Percentiles rank a stretch among this genome's conserved stretches.
Conservation (phyloP, 1,284 basidiomycete species). For the Thecaphora frezii region DNA sequence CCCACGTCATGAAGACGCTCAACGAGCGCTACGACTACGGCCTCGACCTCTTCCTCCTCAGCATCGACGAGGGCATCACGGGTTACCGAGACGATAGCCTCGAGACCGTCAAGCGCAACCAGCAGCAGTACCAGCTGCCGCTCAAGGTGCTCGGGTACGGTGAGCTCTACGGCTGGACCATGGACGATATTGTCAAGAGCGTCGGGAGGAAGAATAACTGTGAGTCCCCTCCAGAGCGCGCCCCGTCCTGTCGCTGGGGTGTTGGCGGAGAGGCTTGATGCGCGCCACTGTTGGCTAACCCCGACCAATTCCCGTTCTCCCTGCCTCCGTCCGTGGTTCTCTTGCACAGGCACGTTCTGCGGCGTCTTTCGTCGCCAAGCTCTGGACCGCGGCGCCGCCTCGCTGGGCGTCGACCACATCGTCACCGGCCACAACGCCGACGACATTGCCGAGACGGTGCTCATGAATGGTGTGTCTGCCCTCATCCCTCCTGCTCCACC, state of each 20-base stretch:
- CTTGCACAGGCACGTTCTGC: constrained; percentile 75
- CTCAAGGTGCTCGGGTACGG: constrained; percentile 94
- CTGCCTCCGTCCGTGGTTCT: background rate
- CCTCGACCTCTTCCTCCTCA: constrained; percentile 85
- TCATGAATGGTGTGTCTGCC: constrained; percentile 88
- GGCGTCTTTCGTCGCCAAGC: constrained; percentile 96
- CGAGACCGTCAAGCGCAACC: constrained; percentile 98
- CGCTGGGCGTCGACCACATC: constrained; percentile 90
- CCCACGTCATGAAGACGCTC: constrained; percentile 91
- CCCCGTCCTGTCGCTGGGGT: too few relatives aligned
- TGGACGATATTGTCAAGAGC: constrained; percentile 92
- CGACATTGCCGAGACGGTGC: constrained; percentile 95
- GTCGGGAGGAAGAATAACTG: constrained; percentile 98
- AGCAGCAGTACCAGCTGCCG: constrained; percentile 89
- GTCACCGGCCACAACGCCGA: constrained; percentile 99
- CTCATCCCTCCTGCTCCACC: too few relatives aligned
- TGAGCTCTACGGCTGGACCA: constrained; percentile 98
- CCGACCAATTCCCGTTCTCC: too few relatives aligned
- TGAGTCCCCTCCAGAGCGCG: constrained; percentile 38
- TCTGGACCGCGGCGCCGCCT: constrained; percentile 86
- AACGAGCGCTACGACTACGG: constrained; percentile 93
- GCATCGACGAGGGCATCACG: constrained; percentile 97
- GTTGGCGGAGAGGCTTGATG: too few relatives aligned
- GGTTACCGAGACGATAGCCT: constrained; percentile 97
- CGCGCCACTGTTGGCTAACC: too few relatives aligned